Evolutionary conservation across 2,329 filamentous ascomycete genomes (phyloP).

Genomic region (Drechmeria coniospora): DNA sequence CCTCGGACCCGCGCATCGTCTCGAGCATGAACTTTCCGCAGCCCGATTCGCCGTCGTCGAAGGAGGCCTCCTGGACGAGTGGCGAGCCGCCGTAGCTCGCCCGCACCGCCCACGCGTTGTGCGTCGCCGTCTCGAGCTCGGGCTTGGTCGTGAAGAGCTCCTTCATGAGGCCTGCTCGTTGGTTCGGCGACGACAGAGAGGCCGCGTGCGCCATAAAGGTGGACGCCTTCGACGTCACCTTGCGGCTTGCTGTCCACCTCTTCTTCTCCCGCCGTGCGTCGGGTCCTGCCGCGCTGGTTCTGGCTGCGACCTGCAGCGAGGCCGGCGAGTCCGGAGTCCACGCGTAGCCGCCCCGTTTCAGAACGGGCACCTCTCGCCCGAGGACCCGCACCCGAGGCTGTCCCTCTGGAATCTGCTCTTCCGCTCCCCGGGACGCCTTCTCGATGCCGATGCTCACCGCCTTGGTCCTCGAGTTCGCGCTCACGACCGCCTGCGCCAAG

Average conservation of each 20-base stretch:
- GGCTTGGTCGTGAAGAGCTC: conserved; percentile 32
- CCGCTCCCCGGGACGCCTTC: conserved; percentile 46
- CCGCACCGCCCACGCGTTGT: conserved; percentile 39
- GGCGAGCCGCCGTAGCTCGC: conserved; percentile 21
- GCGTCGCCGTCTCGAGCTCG: conserved; percentile 35
- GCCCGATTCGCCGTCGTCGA: conserved; percentile 47
- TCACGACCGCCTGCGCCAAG: conserved; percentile 70
- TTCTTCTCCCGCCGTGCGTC: conserved; percentile 9
- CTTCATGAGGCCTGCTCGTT: conserved; percentile 28
- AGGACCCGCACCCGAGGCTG: conserved; percentile 60
- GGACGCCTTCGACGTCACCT: conserved; percentile 35
- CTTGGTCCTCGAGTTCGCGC: conserved; percentile 63
- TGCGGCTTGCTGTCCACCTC: conserved; percentile 36
- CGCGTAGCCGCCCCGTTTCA: conserved; percentile 63
- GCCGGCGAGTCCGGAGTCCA: conserved; percentile 11
- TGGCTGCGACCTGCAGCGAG: conserved; percentile 2
- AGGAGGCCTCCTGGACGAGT: conserved; percentile 31
- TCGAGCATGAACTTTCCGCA: conserved; percentile 41
- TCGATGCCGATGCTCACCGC: conserved; percentile 62
- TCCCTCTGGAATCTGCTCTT: conserved; percentile 58
- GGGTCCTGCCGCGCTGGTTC: conserved; percentile 6
- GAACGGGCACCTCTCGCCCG: conserved; percentile 56
- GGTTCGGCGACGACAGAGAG: conserved; percentile 19
- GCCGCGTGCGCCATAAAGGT: conserved; percentile 40
- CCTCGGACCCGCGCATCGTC: conserved; percentile 33